Conservation (phyloP, 495 filamentous ascomycete genomes). For the Aspergillus steynii region DNA sequence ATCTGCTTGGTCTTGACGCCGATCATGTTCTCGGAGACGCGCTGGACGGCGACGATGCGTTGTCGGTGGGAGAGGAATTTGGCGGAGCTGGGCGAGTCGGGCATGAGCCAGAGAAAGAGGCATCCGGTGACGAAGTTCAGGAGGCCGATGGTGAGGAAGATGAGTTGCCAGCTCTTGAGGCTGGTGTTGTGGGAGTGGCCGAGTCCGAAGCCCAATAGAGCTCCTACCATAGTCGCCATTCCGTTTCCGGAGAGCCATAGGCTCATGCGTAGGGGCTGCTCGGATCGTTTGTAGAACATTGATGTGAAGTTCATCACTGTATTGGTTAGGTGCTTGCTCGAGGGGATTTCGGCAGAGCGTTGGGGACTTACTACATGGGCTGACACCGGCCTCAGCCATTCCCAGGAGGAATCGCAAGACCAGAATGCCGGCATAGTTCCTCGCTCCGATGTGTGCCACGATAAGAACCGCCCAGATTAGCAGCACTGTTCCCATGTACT, state of each 20-base stretch:
- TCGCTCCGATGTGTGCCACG: conserved; percentile 56
- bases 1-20: conserved; percentile 48
- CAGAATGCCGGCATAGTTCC: conserved; percentile 57
- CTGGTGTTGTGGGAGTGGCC: conserved; percentile 43
- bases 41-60: conserved; percentile 42
- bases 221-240: conserved; percentile 53
- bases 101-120: conserved; percentile 41
- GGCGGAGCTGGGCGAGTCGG: conserved; percentile 44
- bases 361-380: conserved; percentile 37
- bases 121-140: conserved; percentile 47
- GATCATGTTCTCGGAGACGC: conserved; percentile 48
- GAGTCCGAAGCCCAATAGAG: conserved; percentile 55
- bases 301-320: conserved; percentile 55
- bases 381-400: conserved; percentile 64
- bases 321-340: conserved; percentile 5
- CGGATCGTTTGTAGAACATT: conserved; percentile 69
- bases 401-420: conserved; percentile 63
- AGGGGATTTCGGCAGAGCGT: background rate
- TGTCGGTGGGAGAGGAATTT: conserved; percentile 44
- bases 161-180: conserved; percentile 54
- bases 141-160: conserved; percentile 55
- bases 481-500: conserved; percentile 60
- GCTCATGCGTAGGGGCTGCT: conserved; percentile 61
- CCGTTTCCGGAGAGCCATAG: conserved; percentile 68
- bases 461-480: conserved; percentile 58